phyloP scores from a whole-genome alignment of 768 basidiomycete species.

The Hemileccinum rubropunctum region DNA sequence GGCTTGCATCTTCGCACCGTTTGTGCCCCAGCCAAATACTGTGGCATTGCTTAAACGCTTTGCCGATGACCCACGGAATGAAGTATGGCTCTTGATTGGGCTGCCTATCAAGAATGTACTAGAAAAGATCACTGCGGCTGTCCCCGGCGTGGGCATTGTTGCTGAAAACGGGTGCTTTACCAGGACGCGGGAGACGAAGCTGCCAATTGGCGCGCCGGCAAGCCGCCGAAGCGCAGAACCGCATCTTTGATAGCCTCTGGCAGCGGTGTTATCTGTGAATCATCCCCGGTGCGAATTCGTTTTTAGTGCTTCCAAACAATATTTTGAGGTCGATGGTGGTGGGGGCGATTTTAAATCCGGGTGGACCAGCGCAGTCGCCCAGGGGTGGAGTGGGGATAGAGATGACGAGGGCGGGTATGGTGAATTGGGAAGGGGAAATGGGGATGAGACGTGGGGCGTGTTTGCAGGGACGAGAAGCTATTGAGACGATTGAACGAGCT shows the following conservation, averaged over 20 bases:
- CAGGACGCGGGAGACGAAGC: constrained; percentile 44
- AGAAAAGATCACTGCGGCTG: constrained; percentile 56
- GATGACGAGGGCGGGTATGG: constrained; percentile 35
- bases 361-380: constrained; percentile 44
- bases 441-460: no score
- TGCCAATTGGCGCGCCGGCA: constrained; percentile 82
- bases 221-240: constrained; percentile 90
- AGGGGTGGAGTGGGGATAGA: constrained; percentile 26
- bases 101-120: constrained; percentile 61
- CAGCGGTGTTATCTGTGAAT: constrained; percentile 82
- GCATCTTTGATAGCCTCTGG: constrained; percentile 85
- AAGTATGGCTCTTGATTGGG: constrained; percentile 83
- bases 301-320: constrained; percentile 81
- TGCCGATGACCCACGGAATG: constrained; percentile 69
- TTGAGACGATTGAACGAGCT: no score
- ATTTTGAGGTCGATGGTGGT: constrained; percentile 83
- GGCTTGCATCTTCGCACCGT: no score
- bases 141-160: constrained; percentile 76
- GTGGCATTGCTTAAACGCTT: constrained; percentile 55
- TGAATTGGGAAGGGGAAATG: constrained; percentile 8
- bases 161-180: constrained; percentile 90
- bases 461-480: no score
- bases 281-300: constrained; percentile 74
- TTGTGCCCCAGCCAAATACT: constrained; percentile 26
- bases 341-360: constrained; percentile 72